Percentiles rank a stretch among this genome's conserved stretches.
Conservation (phyloP, 1,284 basidiomycete genomes). For the Sanghuangporus weigelae region DNA sequence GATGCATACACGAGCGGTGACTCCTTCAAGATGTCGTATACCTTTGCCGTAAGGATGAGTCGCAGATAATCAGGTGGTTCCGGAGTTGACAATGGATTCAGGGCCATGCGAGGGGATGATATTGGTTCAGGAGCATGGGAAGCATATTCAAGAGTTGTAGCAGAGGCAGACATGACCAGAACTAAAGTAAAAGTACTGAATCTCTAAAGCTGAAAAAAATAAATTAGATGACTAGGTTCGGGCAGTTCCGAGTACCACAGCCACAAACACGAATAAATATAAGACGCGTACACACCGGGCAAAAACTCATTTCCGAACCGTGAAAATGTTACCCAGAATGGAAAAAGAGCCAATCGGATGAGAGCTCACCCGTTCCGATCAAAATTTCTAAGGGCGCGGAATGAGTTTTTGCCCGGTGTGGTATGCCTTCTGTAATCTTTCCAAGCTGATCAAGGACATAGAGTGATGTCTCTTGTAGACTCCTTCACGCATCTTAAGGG, state of each 20-base stretch:
- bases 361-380: too few relatives aligned
- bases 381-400: too few relatives aligned
- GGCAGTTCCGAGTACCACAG: neutral
- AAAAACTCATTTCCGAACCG: too few relatives aligned
- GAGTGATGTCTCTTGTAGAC: slow-evolving; percentile 38
- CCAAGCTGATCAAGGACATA: neutral
- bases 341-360: too few relatives aligned
- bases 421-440: neutral
- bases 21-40: slow-evolving; percentile 91
- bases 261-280: neutral
- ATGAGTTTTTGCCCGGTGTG: too few relatives aligned
- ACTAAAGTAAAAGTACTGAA: neutral
- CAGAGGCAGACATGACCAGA: slow-evolving; percentile 7
- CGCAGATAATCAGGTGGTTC: slow-evolving; percentile 90
- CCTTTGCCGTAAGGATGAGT: slow-evolving; percentile 89
- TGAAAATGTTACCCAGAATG: too few relatives aligned
- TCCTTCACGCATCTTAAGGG: slow-evolving; percentile 65
- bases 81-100: slow-evolving; percentile 59
- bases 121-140: slow-evolving; percentile 61
- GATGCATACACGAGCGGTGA: slow-evolving; percentile 87
- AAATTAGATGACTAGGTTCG: neutral
- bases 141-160: slow-evolving; percentile 54
- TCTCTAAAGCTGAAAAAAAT: neutral
- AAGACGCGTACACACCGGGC: too few relatives aligned
- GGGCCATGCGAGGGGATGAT: slow-evolving; percentile 57